phyloP scores from a whole-genome alignment of 768 basidiomycete species.

The Xerocomellus intermedius region DNA sequence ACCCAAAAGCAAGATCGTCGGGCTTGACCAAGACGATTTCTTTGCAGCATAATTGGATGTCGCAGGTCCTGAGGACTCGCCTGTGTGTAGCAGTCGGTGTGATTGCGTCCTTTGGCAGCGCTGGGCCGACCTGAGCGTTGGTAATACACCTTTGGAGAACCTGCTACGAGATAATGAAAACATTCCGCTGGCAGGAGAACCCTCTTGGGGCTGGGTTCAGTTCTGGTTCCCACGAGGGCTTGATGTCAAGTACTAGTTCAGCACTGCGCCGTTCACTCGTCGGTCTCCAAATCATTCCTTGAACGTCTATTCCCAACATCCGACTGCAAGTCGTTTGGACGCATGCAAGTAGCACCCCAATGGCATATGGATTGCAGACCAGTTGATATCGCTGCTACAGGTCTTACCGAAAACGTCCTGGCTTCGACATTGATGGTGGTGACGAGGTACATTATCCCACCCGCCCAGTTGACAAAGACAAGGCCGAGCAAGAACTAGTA shows the following conservation, averaged over 20 bases:
- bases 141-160: constrained; percentile 3
- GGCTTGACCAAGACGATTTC: constrained; percentile 60
- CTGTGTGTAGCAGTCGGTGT: constrained; percentile 17
- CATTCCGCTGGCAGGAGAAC: constrained; percentile 8
- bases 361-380: background rate
- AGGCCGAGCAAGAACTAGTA: constrained; percentile 91
- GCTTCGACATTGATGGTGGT: constrained; percentile 67
- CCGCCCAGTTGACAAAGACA: constrained; percentile 97
- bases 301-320: constrained; percentile 4
- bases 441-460: constrained; percentile 91
- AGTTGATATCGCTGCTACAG: constrained; percentile 22
- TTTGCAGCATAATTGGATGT: constrained; percentile 55
- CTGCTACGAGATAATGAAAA: constrained; percentile 17
- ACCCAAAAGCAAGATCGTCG: constrained; percentile 73
- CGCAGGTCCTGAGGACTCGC: constrained; percentile 23
- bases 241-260: background rate
- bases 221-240: constrained; percentile 21
- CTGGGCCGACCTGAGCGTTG: constrained; percentile 10
- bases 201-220: background rate
- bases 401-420: constrained; percentile 34
- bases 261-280: constrained; percentile 13
- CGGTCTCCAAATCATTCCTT: background rate
- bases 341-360: constrained; percentile 26
- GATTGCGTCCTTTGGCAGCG: constrained; percentile 2
- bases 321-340: constrained; percentile 3